Evolutionary conservation across 1,284 basidiomycete genomes (phyloP).

Genomic region (Leccinum variabile): DNA sequence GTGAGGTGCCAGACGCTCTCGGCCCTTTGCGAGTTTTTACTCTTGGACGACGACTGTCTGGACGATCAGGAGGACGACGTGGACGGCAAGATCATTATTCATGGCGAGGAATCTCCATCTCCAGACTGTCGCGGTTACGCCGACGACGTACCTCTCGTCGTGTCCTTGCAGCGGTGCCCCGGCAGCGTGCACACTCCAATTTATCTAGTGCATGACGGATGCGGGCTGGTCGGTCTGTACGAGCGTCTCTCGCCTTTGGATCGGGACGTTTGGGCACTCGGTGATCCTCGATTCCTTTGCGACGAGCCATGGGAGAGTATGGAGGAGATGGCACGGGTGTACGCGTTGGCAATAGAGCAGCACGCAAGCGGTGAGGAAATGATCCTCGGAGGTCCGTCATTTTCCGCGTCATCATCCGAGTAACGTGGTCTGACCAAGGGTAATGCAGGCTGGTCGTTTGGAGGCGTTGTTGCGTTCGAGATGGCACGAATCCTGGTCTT

Average conservation of each 20-base stretch:
- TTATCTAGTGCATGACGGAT: conserved; percentile 71
- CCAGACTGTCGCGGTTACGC: not conserved
- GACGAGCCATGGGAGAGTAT: conserved; percentile 48
- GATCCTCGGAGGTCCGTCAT: conserved; percentile 57
- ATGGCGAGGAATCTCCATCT: not conserved
- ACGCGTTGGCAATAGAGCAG: conserved; percentile 42
- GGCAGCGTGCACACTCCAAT: conserved; percentile 40
- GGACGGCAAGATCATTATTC: not conserved
- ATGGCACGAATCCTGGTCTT: conserved; percentile 51
- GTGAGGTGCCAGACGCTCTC: conserved; percentile 20
- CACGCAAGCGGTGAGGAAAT: conserved; percentile 34
- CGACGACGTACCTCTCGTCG: not conserved
- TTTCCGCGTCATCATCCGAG: not conserved
- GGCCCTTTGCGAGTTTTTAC: not conserved
- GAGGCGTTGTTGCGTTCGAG: conserved; percentile 69
- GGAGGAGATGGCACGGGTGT: conserved; percentile 53
- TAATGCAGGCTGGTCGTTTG: conserved; percentile 70
- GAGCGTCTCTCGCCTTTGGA: conserved; percentile 46
- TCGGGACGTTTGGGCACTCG: conserved; percentile 58
- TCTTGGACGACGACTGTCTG: not conserved
- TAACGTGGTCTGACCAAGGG: not conserved
- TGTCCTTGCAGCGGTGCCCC: conserved; percentile 35
- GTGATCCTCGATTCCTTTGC: conserved; percentile 53
- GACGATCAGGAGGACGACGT: not conserved
- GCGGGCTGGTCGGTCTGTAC: conserved; percentile 58